These are phyloP conservation scores for Acanthamoeba royreba DNA, from an alignment of 208 protist genomes.

Conservation along the genomic window DNA sequence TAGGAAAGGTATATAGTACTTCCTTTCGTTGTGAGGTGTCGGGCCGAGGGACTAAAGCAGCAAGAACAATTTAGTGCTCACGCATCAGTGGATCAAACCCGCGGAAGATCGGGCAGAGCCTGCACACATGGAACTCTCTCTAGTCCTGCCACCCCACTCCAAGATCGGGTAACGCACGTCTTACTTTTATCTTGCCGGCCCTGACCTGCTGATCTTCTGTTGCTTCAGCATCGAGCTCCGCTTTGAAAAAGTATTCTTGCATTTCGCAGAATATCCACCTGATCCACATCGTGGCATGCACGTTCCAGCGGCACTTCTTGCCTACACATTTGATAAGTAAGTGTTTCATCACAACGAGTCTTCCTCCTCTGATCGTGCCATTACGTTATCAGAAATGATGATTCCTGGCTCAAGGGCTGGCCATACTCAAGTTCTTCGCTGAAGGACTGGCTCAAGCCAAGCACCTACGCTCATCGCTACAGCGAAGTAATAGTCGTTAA, in stretches of 20 bases:
- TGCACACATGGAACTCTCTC: not conserved
- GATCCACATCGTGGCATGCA: slow-evolving; percentile 35
- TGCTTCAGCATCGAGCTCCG: not conserved
- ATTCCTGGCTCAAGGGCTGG: not conserved
- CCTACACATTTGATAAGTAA: not conserved
- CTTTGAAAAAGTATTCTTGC: slow-evolving; percentile 38
- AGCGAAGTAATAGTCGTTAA: slow-evolving; percentile 33
- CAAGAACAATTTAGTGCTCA: not conserved
- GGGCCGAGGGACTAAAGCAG: too few relatives aligned
- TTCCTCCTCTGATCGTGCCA: not conserved
- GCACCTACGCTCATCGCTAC: not conserved
- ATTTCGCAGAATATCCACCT: slow-evolving; percentile 34
- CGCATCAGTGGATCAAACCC: not conserved
- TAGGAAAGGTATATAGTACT: not conserved
- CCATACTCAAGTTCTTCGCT: not conserved
- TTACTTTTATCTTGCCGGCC: not conserved
- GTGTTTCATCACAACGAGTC: not conserved
- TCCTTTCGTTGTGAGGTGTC: not conserved
- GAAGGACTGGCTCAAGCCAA: not conserved
- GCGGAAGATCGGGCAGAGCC: slow-evolving; percentile 26
- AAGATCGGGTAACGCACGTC: not conserved
- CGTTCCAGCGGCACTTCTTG: slow-evolving; percentile 3
- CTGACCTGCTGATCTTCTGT: not conserved
- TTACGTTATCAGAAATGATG: not conserved
- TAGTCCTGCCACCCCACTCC: not conserved